Conservation (phyloP, 306 rosid species). For the Notholithocarpus densiflorus region DNA sequence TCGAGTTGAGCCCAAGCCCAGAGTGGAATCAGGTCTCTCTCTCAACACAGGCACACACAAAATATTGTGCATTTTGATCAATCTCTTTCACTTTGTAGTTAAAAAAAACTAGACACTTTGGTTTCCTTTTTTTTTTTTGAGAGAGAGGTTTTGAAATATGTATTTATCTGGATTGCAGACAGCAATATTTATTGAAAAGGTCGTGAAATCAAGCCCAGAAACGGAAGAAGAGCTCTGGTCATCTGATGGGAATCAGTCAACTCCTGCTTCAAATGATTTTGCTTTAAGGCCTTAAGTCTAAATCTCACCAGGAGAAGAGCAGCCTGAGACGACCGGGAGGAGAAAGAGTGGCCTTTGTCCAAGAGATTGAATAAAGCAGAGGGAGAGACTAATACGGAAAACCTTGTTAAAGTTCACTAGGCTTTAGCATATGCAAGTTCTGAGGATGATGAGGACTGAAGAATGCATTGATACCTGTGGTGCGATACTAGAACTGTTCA, state of each 20-base stretch:
- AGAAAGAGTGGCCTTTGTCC: slow-evolving; percentile 16
- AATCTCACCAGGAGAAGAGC: slow-evolving; percentile 28
- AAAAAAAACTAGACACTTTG: no score
- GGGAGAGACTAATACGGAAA: slow-evolving; percentile 31
- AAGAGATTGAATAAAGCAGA: slow-evolving; percentile 29
- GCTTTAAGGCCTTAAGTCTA: slow-evolving; percentile 20
- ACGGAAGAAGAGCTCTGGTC: slow-evolving; percentile 53
- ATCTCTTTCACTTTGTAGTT: neutral
- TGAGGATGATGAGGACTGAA: slow-evolving; percentile 82
- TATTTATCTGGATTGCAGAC: slow-evolving; percentile 45
- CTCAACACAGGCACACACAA: neutral
- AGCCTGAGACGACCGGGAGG: slow-evolving; percentile 15
- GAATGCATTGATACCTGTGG: slow-evolving; percentile 4
- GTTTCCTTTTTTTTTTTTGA: neutral
- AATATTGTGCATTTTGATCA: neutral
- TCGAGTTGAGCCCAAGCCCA: slow-evolving; percentile 93
- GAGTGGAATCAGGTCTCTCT: slow-evolving; percentile 82
- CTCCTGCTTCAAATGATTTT: slow-evolving; percentile 9
- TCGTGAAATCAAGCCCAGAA: slow-evolving; percentile 88
- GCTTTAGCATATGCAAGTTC: slow-evolving; percentile 81
- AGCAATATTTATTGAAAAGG: slow-evolving; percentile 86
- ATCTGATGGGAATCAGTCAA: slow-evolving; percentile 28
- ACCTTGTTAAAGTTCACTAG: slow-evolving; percentile 63
- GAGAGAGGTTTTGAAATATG: neutral
- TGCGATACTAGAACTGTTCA: neutral